phyloP scores from a whole-genome alignment of 139 green algal species.

The Closterium sp. region DNA sequence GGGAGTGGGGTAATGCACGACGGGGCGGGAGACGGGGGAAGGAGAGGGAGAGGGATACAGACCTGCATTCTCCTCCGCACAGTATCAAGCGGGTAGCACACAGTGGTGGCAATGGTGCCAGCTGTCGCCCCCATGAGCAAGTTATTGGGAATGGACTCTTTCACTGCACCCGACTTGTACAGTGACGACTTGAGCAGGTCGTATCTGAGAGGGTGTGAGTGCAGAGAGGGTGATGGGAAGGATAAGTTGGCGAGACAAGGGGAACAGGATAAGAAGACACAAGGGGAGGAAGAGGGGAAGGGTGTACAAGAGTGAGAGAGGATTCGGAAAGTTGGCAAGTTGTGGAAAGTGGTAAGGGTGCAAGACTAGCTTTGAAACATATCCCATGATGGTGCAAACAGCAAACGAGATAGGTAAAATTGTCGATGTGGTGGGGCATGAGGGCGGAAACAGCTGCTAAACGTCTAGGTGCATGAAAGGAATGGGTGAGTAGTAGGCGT shows the following conservation, averaged over 20 bases:
- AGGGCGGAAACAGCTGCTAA: too few species aligned
- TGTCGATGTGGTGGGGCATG: too few species aligned
- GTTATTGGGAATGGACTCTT: conserved; percentile 55
- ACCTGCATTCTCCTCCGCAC: conserved; percentile 37
- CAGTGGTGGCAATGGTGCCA: conserved; percentile 22
- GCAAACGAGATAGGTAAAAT: not conserved
- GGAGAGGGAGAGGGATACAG: not conserved
- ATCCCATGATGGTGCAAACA: not conserved
- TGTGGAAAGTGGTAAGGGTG: not conserved
- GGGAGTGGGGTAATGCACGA: not conserved
- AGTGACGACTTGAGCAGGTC: conserved; percentile 21
- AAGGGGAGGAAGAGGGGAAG: not conserved
- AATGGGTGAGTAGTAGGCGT: too few species aligned
- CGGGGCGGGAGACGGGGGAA: not conserved
- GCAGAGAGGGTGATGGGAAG: not conserved
- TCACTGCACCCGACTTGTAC: not conserved
- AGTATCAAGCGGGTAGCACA: conserved; percentile 41
- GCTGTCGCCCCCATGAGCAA: conserved; percentile 68
- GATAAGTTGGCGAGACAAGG: not conserved
- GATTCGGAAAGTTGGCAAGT: not conserved
- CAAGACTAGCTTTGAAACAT: not conserved
- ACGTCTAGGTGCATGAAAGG: too few species aligned
- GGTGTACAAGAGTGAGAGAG: not conserved
- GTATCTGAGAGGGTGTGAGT: not conserved
- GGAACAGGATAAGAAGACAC: too few species aligned